Evolutionary conservation across 2,329 filamentous ascomycete genomes (phyloP), one percentile per base, ranked within the genome.

Genomic region (Hirsutella rhossiliensis): DNA sequence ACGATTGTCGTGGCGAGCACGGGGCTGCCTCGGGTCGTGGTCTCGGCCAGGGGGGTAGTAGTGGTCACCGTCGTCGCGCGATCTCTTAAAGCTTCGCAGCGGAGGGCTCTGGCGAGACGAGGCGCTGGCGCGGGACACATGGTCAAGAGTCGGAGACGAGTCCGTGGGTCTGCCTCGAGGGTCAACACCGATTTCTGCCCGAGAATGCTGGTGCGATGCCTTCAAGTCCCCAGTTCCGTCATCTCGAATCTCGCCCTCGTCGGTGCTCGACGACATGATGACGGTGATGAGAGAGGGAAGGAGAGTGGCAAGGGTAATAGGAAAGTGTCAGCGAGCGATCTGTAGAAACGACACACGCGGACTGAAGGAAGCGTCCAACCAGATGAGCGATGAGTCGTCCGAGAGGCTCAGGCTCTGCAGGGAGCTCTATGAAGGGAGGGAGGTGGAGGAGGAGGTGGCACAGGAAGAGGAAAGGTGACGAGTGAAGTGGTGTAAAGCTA

Each of bases 221-320:
- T 92, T 92, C 65, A 67, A 68, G 57, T 70, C 61, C 60, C 62
- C 62, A 73, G 72, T 75, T 66, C 75, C 73, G 68, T 77, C 77
- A 68, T 89, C 85, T 63, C 83, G 68, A 65, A 90, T 87, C 72
- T 94, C 87, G 68, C 87, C 87, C 68, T 94, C 86, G 66, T 87
- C 86, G 59, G 84, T 86, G 68, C 82, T 87, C 55, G 68, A 68
- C 54, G 62, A 51, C 63, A 66, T 66, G 44, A 47, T 60, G 53
- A 49, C 48, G 44, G 41, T 41, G 40, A 42, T 43, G 42, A 45
- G 36, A 32, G 19, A 20, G 41, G 43, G 11, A 42, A 20, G 41
- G 36, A 31, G 42, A 13, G 27, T 42, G 36, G 6, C 11, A 40
- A 12, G 27, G 42, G 38, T 28, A 54, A 48, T 50, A 51, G 47